phyloP scores from a whole-genome alignment of 2,329 filamentous ascomycete genomes.

The Colletotrichum sp. region DNA sequence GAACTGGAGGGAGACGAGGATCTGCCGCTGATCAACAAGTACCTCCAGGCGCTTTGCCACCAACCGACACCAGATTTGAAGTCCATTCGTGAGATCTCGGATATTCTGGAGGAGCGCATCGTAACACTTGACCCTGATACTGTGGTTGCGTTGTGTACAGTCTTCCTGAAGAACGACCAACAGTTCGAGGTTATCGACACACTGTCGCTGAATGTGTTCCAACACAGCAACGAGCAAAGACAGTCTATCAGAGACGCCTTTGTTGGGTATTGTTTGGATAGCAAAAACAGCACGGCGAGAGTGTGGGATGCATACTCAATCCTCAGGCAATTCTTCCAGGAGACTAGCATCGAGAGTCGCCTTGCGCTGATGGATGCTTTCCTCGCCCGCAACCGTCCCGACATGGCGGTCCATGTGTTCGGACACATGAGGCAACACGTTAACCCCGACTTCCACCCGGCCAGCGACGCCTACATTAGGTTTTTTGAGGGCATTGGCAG shows the following conservation, averaged over 20 bases:
- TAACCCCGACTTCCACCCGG: slow-evolving; percentile 68
- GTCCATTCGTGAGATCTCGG: slow-evolving; percentile 74
- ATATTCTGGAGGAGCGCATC: slow-evolving; percentile 73
- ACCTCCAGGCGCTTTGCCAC: slow-evolving; percentile 72
- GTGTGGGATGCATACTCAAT: slow-evolving; percentile 71
- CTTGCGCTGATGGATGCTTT: slow-evolving; percentile 81
- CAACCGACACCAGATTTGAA: slow-evolving; percentile 68
- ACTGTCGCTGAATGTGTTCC: slow-evolving; percentile 75
- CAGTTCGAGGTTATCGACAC: slow-evolving; percentile 81
- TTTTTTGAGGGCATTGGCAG: slow-evolving; percentile 78
- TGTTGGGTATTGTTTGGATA: slow-evolving; percentile 70
- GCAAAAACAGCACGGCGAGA: slow-evolving; percentile 64
- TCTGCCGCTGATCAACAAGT: slow-evolving; percentile 69
- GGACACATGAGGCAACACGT: slow-evolving; percentile 89
- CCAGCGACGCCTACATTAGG: slow-evolving; percentile 74
- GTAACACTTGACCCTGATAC: slow-evolving; percentile 76
- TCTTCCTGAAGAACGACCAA: slow-evolving; percentile 79
- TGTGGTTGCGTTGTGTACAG: slow-evolving; percentile 72
- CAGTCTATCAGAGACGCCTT: slow-evolving; percentile 70
- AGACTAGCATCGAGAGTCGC: slow-evolving; percentile 69
- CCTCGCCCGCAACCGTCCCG: slow-evolving; percentile 76
- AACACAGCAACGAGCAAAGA: slow-evolving; percentile 74
- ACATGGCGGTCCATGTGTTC: slow-evolving; percentile 88
- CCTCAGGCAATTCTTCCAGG: slow-evolving; percentile 68
- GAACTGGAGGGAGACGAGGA: slow-evolving; percentile 62